Evolutionary conservation across 768 basidiomycete species (phyloP), one percentile per base, ranked within the genome.

Genomic region (Leccinum ochraceum): DNA sequence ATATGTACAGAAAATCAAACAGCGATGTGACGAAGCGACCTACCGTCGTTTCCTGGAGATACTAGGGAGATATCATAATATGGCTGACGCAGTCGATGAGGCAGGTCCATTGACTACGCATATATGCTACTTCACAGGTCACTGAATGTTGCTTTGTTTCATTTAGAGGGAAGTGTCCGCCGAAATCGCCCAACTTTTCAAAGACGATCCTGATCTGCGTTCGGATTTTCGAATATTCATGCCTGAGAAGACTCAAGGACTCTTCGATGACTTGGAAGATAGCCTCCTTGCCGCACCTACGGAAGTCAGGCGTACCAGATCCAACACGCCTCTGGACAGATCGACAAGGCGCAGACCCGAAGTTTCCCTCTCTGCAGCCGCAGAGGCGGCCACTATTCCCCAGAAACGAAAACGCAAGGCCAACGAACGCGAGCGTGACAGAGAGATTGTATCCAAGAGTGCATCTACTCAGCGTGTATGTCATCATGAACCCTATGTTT

Each of bases 1-100:
- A 67, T 98, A 96, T 66, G 94, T 99, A 34, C 94, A 95, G 76
- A 94, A 94, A 77, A 97, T 98, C 75, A 98, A 97, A 74, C 88
- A 90, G 60, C 87, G 94, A 16, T 97, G 93, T 75, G 92, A 96
- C 63, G 84, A 92, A 0, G 93, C 94, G 16, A 94, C 90, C 5
- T 94, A 93, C 65, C 83, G 84, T 57, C 83, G 86, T 65, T 94
- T 94, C 68, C 74, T 93, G 26, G 89, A 90, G 66, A 88, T 93
- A 56, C 75, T 94, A 3, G 84, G 86, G 8, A 77, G 82, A 48
- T 86, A 87, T 69, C 83, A 88, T 57, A 78, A 83, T 63, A 77
- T 80, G 65, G 77, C 89, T 13, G 83, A 87, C 60, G 72, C 85
- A 52, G 83, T 83, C 61, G 83, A 87, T 64, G 85, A 88, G 78